These are phyloP conservation scores for Monilinia laxa DNA, from an alignment of 2,329 filamentous ascomycete species.

Conservation along the genomic window DNA sequence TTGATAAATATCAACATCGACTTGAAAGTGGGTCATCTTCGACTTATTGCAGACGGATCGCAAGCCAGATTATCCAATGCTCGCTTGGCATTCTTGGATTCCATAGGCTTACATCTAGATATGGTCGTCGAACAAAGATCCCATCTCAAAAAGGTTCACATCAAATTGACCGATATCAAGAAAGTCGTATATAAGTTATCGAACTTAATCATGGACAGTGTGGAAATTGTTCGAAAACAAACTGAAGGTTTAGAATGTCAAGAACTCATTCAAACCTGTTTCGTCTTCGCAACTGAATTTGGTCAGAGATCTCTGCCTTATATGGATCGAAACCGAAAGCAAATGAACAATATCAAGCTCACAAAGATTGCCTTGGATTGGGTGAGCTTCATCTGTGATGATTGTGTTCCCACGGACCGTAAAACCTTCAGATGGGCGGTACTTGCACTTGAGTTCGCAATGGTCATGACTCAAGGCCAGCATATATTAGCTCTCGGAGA, in stretches of 20 bases:
- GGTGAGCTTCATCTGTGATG: constrained; percentile 97
- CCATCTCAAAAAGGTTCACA: constrained; percentile 88
- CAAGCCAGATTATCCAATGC: constrained; percentile 75
- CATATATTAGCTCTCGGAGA: constrained; percentile 91
- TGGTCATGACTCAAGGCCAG: constrained; percentile 92
- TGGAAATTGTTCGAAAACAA: constrained; percentile 87
- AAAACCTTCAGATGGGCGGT: constrained; percentile 98
- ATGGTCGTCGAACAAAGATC: constrained; percentile 89
- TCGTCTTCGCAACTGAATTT: constrained; percentile 98
- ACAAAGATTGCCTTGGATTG: constrained; percentile 92
- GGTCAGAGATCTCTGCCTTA: constrained; percentile 91
- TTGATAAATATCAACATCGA: constrained; percentile 79
- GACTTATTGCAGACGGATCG: constrained; percentile 85
- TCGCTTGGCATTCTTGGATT: constrained; percentile 72
- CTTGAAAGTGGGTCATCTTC: constrained; percentile 80
- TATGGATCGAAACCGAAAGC: constrained; percentile 91
- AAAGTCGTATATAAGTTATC: constrained; percentile 95
- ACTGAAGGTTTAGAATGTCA: constrained; percentile 83
- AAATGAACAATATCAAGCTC: constrained; percentile 96
- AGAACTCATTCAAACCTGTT: constrained; percentile 95
- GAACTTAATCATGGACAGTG: constrained; percentile 98
- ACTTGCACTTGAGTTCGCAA: constrained; percentile 89
- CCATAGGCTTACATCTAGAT: constrained; percentile 81
- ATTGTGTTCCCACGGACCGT: constrained; percentile 89
- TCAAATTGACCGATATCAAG: constrained; percentile 88